Evolutionary conservation across 306 rosid species (phyloP).

Genomic region (Ziziphus jujuba): DNA sequence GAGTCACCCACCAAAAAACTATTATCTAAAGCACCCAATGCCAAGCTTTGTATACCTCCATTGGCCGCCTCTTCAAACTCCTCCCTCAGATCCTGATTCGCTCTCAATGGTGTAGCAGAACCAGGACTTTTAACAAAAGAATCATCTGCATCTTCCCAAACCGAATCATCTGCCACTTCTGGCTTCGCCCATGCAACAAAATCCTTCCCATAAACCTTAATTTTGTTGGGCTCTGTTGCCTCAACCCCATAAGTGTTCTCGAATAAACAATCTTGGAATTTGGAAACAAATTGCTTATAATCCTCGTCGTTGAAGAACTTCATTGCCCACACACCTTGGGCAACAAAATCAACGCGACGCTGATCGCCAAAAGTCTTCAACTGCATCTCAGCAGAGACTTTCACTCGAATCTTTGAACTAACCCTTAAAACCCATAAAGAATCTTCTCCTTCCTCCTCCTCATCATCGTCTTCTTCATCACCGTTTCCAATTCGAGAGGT

Average conservation of each 20-base stretch:
- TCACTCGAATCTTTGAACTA: slow-evolving; percentile 57
- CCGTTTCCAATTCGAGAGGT: slow-evolving; percentile 34
- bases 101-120: slow-evolving; percentile 51
- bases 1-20: slow-evolving; percentile 84
- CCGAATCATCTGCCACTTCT: slow-evolving; percentile 79
- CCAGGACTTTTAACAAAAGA: slow-evolving; percentile 58
- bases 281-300: slow-evolving; percentile 47
- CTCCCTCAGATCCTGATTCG: slow-evolving; percentile 64
- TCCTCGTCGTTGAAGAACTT: slow-evolving; percentile 65
- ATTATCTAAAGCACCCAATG: slow-evolving; percentile 91
- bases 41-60: slow-evolving; percentile 88
- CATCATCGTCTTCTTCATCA: slow-evolving; percentile 26
- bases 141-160: slow-evolving; percentile 95
- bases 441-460: slow-evolving; percentile 36
- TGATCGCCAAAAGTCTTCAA: slow-evolving; percentile 64
- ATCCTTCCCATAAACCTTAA: slow-evolving; percentile 88
- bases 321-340: slow-evolving; percentile 92
- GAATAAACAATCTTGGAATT: slow-evolving; percentile 64
- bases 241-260: slow-evolving; percentile 73
- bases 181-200: slow-evolving; percentile 91
- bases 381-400: slow-evolving; percentile 56
- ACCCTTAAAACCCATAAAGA: slow-evolving; percentile 72
- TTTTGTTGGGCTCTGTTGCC: slow-evolving; percentile 65
- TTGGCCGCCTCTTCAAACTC: slow-evolving; percentile 91
- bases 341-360: slow-evolving; percentile 81